A percentile compares a stretch with the other conserved stretches of the same genome.
Evolutionary conservation across 1,139 yeast genomes (phyloP).

Genomic region (Debaryomyces subglobosus): DNA sequence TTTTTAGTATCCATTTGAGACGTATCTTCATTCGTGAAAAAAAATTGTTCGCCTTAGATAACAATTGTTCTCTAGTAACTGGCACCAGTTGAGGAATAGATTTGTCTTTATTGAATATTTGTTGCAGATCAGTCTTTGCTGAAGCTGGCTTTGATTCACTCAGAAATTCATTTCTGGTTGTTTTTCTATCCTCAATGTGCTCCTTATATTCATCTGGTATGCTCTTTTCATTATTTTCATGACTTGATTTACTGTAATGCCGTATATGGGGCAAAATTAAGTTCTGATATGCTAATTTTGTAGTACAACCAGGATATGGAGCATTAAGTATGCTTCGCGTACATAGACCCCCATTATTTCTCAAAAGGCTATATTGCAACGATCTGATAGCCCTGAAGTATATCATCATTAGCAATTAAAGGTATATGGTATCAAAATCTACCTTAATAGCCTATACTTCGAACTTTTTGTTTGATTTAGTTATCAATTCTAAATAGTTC

Average conservation of each 20-base stretch:
- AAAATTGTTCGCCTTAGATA: slow-evolving; percentile 53
- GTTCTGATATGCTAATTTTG: background rate
- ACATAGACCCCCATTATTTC: background rate
- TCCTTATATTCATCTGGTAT: background rate
- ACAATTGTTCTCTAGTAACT: slow-evolving; percentile 51
- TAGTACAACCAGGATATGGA: background rate
- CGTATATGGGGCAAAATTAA: background rate
- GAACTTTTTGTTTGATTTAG: background rate
- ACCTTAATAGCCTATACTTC: background rate
- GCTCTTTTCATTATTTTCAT: background rate
- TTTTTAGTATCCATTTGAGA: slow-evolving; percentile 68
- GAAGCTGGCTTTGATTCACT: background rate
- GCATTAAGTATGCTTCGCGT: background rate
- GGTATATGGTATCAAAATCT: background rate
- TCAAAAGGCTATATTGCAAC: background rate
- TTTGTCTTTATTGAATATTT: slow-evolving; percentile 10
- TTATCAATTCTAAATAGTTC: background rate
- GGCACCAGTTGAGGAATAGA: background rate
- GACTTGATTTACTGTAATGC: background rate
- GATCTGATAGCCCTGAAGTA: background rate
- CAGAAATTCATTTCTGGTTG: background rate
- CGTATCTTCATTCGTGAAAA: slow-evolving; percentile 57
- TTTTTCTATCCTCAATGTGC: too few species aligned
- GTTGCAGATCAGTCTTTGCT: background rate
- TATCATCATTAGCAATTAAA: background rate